Percentiles rank a stretch among this genome's conserved stretches.
Evolutionary conservation across 164 flowering plant genomes (phyloP).

Genomic region (Vitis labrusca): DNA sequence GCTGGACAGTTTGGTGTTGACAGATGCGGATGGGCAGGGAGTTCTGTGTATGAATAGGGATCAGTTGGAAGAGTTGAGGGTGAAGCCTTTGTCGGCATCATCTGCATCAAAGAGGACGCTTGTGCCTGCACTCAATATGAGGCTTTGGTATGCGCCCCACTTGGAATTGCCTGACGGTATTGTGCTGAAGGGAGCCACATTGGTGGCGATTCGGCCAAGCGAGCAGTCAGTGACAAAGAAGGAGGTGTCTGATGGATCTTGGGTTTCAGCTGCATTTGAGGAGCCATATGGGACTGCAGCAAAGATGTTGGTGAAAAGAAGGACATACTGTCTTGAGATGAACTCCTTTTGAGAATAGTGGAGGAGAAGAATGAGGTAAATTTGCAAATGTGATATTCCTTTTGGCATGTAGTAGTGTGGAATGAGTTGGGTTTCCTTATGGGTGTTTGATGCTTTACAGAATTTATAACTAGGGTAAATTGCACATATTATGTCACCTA

Average conservation of each 20-base stretch:
- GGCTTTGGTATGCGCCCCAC: slow-evolving; percentile 83
- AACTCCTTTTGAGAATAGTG: slow-evolving; percentile 64
- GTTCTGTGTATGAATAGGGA: slow-evolving; percentile 79
- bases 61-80: slow-evolving; percentile 83
- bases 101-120: slow-evolving; percentile 82
- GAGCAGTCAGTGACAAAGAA: slow-evolving; percentile 57
- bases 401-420: neutral
- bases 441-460: too few relatives aligned
- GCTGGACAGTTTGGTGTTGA: slow-evolving; percentile 65
- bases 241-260: slow-evolving; percentile 61
- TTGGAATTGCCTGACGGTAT: slow-evolving; percentile 74
- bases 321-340: slow-evolving; percentile 92
- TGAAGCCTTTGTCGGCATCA: slow-evolving; percentile 83
- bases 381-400: neutral
- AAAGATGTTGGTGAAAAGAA: slow-evolving; percentile 65
- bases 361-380: slow-evolving; percentile 19
- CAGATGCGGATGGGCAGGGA: slow-evolving; percentile 91
- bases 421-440: too few relatives aligned
- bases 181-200: slow-evolving; percentile 81
- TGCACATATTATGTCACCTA: too few relatives aligned
- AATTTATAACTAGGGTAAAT: too few relatives aligned
- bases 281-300: slow-evolving; percentile 81
- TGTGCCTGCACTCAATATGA: slow-evolving; percentile 85
- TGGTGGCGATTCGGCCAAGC: slow-evolving; percentile 85
- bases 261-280: slow-evolving; percentile 75